Evolutionary conservation across 2,329 filamentous ascomycete species (phyloP), one percentile per base, ranked within the genome.

Genomic region (Phaeoacremonium minimum): DNA sequence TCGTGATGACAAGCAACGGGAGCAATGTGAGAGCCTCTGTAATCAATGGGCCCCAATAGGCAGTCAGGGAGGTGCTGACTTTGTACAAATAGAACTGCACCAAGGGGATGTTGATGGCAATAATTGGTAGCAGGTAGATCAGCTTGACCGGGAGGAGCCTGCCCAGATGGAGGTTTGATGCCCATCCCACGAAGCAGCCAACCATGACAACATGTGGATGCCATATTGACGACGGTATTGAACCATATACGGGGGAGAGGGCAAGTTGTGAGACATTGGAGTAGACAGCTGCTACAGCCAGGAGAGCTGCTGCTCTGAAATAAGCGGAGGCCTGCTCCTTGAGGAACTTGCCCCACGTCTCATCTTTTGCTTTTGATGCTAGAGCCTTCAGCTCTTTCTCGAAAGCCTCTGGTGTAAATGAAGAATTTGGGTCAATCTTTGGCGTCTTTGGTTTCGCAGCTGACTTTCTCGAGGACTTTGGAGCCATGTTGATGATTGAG

Each of bases 231-330:
- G 88, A 71, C 2, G 91, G 86, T 26, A 95, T 86, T 13, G 83
- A 80, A 35, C 93, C 93, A 60, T 94, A 97, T 9, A 94, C 85
- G 3, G 93, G 93, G 15, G 88, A 86, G 20, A 97, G 70, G 28
- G 77, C 82, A 44, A 89, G 70, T 54, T 87, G 79, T 1, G 86
- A 91, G 40, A 84, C 75, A 44, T 81, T 79, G 32, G 84, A 82
- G 42, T 75, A 80, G 29, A 82, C 55, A 30, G 81, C 85, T 8
- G 77, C 71, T 31, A 85, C 64, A 17, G 67, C 48, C 43, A 82
- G 63, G 13, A 82, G 53, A n/a, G 59, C 51, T 15, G 53, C 46
- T 3, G 64, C 58, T 44, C 63, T 63, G 43, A 58, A 48, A 42
- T 72, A 71, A 40, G 70, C 46, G 33, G 56, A 45, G 18, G 50